Conservation (phyloP, 2,329 filamentous ascomycete species). For the Apiospora pterosperma region DNA sequence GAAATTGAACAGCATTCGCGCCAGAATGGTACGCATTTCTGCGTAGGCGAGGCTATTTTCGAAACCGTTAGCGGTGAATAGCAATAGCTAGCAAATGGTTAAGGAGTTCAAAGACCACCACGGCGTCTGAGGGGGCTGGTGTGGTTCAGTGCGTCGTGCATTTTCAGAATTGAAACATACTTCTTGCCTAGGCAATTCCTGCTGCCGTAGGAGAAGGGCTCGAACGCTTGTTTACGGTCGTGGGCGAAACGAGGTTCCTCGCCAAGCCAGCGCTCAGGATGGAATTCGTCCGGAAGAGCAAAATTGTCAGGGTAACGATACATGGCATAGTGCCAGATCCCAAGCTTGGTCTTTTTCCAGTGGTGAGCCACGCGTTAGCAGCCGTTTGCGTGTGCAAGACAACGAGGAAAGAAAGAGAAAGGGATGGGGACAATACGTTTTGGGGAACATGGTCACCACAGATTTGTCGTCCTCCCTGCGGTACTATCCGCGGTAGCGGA, state of each 20-base stretch:
- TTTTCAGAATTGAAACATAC: too few relatives aligned
- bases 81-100: background rate
- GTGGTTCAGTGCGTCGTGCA: too few relatives aligned
- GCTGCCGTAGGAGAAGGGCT: conserved; percentile 6
- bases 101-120: too few relatives aligned
- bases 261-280: conserved; percentile 6
- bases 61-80: rapidly evolving
- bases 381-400: rapidly evolving
- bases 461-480: conserved; percentile 14
- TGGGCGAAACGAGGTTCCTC: background rate
- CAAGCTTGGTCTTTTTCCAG: conserved; percentile 17
- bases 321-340: conserved; percentile 24
- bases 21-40: conserved; percentile 36
- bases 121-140: background rate
- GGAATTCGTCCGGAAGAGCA: background rate
- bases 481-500: conserved; percentile 13
- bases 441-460: conserved; percentile 13
- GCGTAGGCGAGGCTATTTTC: conserved; percentile 27
- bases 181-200: conserved; percentile 7
- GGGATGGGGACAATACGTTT: conserved; percentile 11
- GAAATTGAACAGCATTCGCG: conserved; percentile 33
- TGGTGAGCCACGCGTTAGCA: background rate
- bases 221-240: conserved; percentile 3
- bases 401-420: too few relatives aligned
- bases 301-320: conserved; percentile 18